Percentiles rank a stretch among this genome's conserved stretches.
Evolutionary conservation across 768 basidiomycete species (phyloP).

Genomic region (Dentipellis fragilis): DNA sequence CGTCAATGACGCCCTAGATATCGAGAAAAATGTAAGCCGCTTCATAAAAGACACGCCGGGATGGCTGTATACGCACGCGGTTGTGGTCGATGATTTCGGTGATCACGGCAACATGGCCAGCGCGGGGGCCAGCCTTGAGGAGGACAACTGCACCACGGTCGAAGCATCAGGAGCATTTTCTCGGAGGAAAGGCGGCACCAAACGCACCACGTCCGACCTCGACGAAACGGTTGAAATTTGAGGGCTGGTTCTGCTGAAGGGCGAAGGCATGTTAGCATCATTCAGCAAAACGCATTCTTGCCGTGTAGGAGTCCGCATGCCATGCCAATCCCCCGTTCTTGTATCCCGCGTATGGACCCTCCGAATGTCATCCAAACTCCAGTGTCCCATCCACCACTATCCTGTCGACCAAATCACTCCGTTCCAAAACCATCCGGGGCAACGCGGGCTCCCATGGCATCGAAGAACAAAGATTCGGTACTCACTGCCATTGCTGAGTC

Average conservation of each 20-base stretch:
- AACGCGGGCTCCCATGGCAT: neutral
- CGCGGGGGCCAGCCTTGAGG: slow-evolving; percentile 77
- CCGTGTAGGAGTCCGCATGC: neutral
- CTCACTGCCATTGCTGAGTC: slow-evolving; percentile 10
- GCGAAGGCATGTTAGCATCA: neutral
- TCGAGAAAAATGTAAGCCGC: neutral
- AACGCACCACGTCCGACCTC: slow-evolving; percentile 89
- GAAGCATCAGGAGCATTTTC: no score
- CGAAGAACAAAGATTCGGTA: neutral
- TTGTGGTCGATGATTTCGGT: slow-evolving; percentile 99
- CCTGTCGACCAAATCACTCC: neutral
- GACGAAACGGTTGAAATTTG: slow-evolving; percentile 94
- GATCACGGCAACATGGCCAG: slow-evolving; percentile 90
- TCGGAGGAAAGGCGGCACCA: no score
- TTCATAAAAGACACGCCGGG: neutral
- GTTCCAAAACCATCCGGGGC: neutral
- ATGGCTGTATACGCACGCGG: slow-evolving; percentile 50
- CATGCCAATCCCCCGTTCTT: neutral
- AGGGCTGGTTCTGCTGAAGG: slow-evolving; percentile 22
- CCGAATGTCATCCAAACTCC: neutral
- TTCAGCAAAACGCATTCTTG: neutral
- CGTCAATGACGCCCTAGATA: slow-evolving; percentile 88
- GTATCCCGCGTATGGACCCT: neutral
- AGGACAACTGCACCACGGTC: slow-evolving; percentile 60
- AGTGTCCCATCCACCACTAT: neutral